Evolutionary conservation across 169 alveolate species (phyloP).

Genomic region (Cyclospora cayetanensis): DNA sequence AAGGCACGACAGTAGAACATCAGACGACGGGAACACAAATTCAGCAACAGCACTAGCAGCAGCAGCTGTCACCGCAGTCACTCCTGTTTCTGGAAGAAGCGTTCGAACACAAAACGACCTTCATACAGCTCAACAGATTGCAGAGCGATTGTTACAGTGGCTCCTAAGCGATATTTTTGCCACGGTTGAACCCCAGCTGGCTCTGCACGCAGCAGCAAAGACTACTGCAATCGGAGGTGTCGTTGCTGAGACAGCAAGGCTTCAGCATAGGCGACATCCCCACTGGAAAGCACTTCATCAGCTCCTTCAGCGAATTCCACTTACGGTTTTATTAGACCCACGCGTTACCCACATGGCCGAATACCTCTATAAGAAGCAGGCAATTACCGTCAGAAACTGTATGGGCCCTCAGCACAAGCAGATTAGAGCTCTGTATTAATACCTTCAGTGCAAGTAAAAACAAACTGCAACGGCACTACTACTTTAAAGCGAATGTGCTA

Average conservation of each 20-base stretch:
- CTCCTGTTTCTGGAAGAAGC: neutral
- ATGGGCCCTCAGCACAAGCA: neutral
- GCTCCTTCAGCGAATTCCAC: constrained; percentile 39
- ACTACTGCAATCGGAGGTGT: constrained; percentile 13
- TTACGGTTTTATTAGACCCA: constrained; percentile 3
- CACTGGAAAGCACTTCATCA: neutral
- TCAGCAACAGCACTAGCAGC: constrained; percentile 41
- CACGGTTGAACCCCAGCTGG: constrained; percentile 47
- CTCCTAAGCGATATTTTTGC: constrained; percentile 15
- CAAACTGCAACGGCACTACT: neutral
- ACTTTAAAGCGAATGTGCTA: neutral
- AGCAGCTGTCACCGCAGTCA: constrained; percentile 44
- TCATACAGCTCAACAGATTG: constrained; percentile 25
- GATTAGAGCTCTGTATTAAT: neutral
- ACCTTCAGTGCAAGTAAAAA: neutral
- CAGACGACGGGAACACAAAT: constrained; percentile 14
- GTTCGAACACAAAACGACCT: constrained; percentile 4
- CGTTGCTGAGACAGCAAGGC: constrained; percentile 52
- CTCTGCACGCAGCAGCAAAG: constrained; percentile 33
- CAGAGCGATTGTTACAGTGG: constrained; percentile 62
- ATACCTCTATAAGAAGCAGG: constrained; percentile 27
- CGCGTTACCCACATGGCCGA: constrained; percentile 55
- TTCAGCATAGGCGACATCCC: neutral
- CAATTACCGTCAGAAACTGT: constrained; percentile 15
- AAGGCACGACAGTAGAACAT: constrained; percentile 36